These are phyloP conservation scores for Penicillium sp. DNA, from an alignment of 2,329 filamentous ascomycete genomes.

Conservation along the genomic window DNA sequence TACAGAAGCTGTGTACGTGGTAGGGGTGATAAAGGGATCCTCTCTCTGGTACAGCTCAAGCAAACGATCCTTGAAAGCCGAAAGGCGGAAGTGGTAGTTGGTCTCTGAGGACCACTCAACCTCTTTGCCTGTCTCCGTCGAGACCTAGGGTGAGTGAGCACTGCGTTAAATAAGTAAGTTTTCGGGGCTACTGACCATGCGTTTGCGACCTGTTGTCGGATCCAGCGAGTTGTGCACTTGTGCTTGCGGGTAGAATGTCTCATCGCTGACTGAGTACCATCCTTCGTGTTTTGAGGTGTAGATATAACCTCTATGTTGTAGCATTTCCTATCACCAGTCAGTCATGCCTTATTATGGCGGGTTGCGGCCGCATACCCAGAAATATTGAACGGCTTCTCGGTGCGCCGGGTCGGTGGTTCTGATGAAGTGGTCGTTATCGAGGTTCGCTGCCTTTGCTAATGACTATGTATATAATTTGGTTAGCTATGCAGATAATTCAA, in stretches of 20 bases:
- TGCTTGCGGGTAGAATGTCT: constrained; percentile 87
- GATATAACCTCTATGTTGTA: constrained; percentile 74
- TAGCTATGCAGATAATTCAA: background rate
- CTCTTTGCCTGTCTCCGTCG: constrained; percentile 83
- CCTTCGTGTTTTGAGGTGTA: constrained; percentile 86
- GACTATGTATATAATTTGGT: constrained; percentile 42
- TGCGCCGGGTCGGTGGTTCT: constrained; percentile 86
- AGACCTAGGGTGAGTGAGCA: constrained; percentile 50
- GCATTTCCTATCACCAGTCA: constrained; percentile 54
- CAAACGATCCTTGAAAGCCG: constrained; percentile 75
- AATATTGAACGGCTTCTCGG: constrained; percentile 80
- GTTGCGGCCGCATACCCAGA: constrained; percentile 63
- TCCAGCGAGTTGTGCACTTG: constrained; percentile 74
- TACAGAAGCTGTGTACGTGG: constrained; percentile 73
- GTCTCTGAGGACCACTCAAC: constrained; percentile 93
- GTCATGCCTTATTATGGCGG: background rate
- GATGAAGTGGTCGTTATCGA: constrained; percentile 84
- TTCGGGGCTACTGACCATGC: constrained; percentile 58
- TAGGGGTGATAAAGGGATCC: constrained; percentile 74
- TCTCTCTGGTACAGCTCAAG: constrained; percentile 79
- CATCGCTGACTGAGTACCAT: constrained; percentile 96
- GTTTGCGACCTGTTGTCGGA: constrained; percentile 77
- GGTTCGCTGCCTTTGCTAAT: constrained; percentile 68
- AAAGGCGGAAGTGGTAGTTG: constrained; percentile 94
- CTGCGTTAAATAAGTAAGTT: background rate